phyloP scores from a whole-genome alignment of 2,329 filamentous ascomycete genomes.

The Apiospora saccharicola region DNA sequence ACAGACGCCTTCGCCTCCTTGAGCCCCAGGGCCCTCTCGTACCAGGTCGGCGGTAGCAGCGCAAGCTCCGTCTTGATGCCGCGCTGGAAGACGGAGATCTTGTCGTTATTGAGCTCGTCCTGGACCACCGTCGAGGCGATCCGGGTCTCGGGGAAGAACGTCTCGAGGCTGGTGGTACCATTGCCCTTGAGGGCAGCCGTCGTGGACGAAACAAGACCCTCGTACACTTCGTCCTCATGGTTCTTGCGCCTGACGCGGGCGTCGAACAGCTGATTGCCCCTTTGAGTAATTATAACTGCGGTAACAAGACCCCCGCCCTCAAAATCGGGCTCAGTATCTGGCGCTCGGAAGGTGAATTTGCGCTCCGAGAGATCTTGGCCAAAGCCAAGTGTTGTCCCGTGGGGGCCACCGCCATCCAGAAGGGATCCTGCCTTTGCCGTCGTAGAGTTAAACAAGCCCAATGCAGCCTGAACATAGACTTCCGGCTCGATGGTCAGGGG shows the following conservation, averaged over 20 bases:
- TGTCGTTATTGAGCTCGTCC: slow-evolving; percentile 57
- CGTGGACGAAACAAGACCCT: slow-evolving; percentile 54
- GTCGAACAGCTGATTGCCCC: slow-evolving; percentile 54
- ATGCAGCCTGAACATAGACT: slow-evolving; percentile 84
- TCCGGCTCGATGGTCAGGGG: slow-evolving; percentile 69
- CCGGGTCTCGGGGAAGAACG: slow-evolving; percentile 83
- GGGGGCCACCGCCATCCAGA: slow-evolving; percentile 33
- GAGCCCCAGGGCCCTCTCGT: slow-evolving; percentile 83
- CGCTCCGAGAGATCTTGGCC: slow-evolving; percentile 54
- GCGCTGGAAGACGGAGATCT: slow-evolving; percentile 79
- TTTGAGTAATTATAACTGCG: slow-evolving; percentile 58
- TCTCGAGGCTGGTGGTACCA: slow-evolving; percentile 58
- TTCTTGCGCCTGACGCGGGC: slow-evolving; percentile 54
- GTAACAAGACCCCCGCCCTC: slow-evolving; percentile 63
- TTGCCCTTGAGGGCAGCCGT: not conserved
- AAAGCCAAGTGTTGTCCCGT: slow-evolving; percentile 63
- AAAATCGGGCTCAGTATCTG: slow-evolving; percentile 69
- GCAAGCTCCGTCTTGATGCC: slow-evolving; percentile 66
- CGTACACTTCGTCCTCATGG: slow-evolving; percentile 49
- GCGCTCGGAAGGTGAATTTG: slow-evolving; percentile 59
- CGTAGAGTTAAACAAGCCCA: slow-evolving; percentile 71
- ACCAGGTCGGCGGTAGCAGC: slow-evolving; percentile 75
- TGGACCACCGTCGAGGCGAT: slow-evolving; percentile 80
- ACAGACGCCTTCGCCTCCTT: slow-evolving; percentile 85
- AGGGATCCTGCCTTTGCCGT: slow-evolving; percentile 38